Conservation (phyloP, 2,329 filamentous ascomycete species). For the Diaporthe caulivora region DNA sequence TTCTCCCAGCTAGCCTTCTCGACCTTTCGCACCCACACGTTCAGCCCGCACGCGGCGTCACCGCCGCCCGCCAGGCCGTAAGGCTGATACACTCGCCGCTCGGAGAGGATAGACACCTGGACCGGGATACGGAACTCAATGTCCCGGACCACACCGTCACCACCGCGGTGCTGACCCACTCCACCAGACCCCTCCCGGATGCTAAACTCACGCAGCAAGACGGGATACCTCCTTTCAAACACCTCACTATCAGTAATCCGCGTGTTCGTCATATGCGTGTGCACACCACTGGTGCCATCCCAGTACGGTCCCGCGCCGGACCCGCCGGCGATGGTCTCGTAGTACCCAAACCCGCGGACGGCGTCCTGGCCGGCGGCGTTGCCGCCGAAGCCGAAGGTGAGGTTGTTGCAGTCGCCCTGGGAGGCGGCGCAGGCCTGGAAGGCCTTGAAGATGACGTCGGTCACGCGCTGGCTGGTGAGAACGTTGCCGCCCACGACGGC, state of each 20-base stretch:
- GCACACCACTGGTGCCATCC: slow-evolving; percentile 81
- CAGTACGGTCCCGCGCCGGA: slow-evolving; percentile 79
- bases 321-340: slow-evolving; percentile 86
- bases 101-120: slow-evolving; percentile 82
- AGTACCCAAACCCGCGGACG: slow-evolving; percentile 86
- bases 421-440: slow-evolving; percentile 84
- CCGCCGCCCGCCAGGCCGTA: slow-evolving; percentile 88
- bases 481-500: slow-evolving; percentile 89
- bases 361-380: slow-evolving; percentile 68
- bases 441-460: slow-evolving; percentile 84
- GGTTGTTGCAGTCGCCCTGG: slow-evolving; percentile 86
- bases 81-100: slow-evolving; percentile 80
- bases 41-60: slow-evolving; percentile 82
- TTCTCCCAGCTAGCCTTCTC: slow-evolving; percentile 66
- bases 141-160: slow-evolving; percentile 81
- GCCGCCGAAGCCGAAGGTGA: slow-evolving; percentile 86
- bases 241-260: slow-evolving; percentile 85
- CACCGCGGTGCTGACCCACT: slow-evolving; percentile 74
- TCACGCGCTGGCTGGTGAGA: slow-evolving; percentile 83
- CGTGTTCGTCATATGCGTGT: slow-evolving; percentile 89
- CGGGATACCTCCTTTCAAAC: slow-evolving; percentile 82
- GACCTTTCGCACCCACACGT: slow-evolving; percentile 87
- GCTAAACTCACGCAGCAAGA: slow-evolving; percentile 77
- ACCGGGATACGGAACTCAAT: slow-evolving; percentile 85
- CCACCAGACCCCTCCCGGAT: slow-evolving; percentile 75